Evolutionary conservation across 2,329 filamentous ascomycete species (phyloP), one percentile per base, ranked within the genome.

Genomic region (Cladobotryum protrusum): DNA sequence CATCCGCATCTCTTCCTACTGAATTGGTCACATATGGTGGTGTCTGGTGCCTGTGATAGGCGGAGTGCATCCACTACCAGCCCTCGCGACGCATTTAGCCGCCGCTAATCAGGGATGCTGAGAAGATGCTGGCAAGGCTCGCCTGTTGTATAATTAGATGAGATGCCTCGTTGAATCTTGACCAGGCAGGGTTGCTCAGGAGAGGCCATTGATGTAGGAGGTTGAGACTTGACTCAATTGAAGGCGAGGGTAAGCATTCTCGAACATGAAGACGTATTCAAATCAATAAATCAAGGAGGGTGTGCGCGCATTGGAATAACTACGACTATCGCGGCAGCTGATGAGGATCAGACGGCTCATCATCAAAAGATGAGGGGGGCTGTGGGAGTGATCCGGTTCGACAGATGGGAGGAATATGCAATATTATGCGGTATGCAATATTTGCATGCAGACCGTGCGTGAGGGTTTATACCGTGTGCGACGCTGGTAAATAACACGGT

Each of bases 101-200:
- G 50, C 50, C 50, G 47, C 50, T 52, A 49, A 52, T 35, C 17
- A 17, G 20, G 35, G 45, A 46, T 52, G 49, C 49, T 45, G 45
- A 48, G 18, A 32, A n/a, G 24, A 13, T n/a, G 43, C 36, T 50
- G 43, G 13, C 49, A 41, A 9, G 24, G 45, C 45, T 44, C 41
- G 40, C 29, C 34, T 18, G 29, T 44, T 8, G 11, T 29, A 29
- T 29, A 29, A 29, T 29, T 29, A 29, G 24, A 29, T 29, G 24
- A 29, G 24, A 29, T 29, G 24, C 24, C 24, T 8, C 11, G 24
- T 29, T 29, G 24, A 9, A 29, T 29, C 6, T 29, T 29, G 24
- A 9, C 24, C 24, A 29, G 24, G 2, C 24, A 29, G 14, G 29
- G 20, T 44, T 34, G 15, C 6, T 19, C n/a, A 42, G 6, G 40